Base-by-base conservation (phyloP, 1,139 yeast species). In the Zygoascus hellenicus region DNA sequence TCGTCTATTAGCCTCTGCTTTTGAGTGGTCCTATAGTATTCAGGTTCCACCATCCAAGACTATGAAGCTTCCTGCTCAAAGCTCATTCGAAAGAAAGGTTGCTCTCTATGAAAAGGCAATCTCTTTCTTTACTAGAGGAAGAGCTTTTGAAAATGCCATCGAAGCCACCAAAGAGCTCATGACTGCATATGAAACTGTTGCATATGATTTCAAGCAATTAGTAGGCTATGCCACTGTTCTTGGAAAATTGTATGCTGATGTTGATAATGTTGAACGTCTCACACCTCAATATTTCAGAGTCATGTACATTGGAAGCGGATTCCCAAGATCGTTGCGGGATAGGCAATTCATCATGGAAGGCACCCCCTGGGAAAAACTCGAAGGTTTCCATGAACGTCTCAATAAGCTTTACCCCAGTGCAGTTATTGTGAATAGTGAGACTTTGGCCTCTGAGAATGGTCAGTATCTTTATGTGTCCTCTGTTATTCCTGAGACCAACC, bases 331-430 rank as follows among this genome's bases (percentile, higher is more conserved):
- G 42, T 75, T 85, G 48, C 73, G 95, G 60, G 85, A 86, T 44
- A 79, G 83, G 59, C 81, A 80, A 52, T 89, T 83, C 62, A 83
- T 88, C 48, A 86, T 83, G 62, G 95, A 88, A 67, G 96, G 96
- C 11, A 72, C 81, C 46, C 90, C 95, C 26, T 88, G 86, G 67
- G 96, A 88, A 62, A 94, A 86, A 63, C 81, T 88, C 48, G 82
- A 89, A 5, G 81, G 94, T 1, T 83, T 88, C 62, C 90, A 85
- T 58, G 88, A 83, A 58, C 74, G 95, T 57, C 69, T 88, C 54
- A 74, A 82, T 58, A 77, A 81, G 60, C 68, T 85, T 42, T 86
- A 86, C 63, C 95, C 94, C 22, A 96, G 96, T 45, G 88, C 96
- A 1, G 76, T 83, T 50, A 80, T 87, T 51, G 72, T 87, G 29